phyloP scores from a whole-genome alignment of 257 asterid species.

The Nicotiana attenuata region DNA sequence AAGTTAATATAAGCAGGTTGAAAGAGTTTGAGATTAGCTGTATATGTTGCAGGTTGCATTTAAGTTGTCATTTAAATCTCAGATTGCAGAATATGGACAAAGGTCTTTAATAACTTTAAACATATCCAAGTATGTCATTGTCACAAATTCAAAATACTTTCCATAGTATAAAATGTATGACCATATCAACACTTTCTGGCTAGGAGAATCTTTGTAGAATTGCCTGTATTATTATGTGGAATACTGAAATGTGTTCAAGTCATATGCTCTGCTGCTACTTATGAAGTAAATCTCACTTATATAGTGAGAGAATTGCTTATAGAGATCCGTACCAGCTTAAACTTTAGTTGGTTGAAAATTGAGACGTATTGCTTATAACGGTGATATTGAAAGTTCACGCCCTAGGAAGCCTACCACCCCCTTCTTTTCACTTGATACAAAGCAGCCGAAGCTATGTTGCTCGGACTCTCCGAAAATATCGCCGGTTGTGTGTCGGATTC shows the following conservation, averaged over 20 bases:
- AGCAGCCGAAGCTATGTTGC: neutral
- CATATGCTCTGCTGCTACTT: neutral
- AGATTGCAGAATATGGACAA: slow-evolving; percentile 9
- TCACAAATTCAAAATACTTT: neutral
- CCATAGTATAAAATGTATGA: neutral
- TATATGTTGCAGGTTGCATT: slow-evolving; percentile 40
- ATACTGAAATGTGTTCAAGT: neutral
- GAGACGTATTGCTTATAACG: neutral
- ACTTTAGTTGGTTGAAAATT: neutral
- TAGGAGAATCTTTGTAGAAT: neutral
- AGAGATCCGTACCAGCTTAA: too few relatives aligned
- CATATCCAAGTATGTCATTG: neutral
- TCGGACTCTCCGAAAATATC: too few relatives aligned
- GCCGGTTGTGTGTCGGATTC: too few relatives aligned
- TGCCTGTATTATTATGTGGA: neutral
- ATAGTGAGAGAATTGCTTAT: neutral
- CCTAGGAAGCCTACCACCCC: neutral
- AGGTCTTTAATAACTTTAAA: neutral
- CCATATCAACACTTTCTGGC: neutral
- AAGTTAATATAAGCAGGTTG: slow-evolving; percentile 59
- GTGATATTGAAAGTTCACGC: neutral
- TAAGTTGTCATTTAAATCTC: slow-evolving; percentile 40
- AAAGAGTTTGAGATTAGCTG: slow-evolving; percentile 61
- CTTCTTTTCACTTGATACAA: neutral
- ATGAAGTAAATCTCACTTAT: neutral